Base-by-base conservation (phyloP, 2,329 filamentous ascomycete genomes). In the Aspergillus sp. region DNA sequence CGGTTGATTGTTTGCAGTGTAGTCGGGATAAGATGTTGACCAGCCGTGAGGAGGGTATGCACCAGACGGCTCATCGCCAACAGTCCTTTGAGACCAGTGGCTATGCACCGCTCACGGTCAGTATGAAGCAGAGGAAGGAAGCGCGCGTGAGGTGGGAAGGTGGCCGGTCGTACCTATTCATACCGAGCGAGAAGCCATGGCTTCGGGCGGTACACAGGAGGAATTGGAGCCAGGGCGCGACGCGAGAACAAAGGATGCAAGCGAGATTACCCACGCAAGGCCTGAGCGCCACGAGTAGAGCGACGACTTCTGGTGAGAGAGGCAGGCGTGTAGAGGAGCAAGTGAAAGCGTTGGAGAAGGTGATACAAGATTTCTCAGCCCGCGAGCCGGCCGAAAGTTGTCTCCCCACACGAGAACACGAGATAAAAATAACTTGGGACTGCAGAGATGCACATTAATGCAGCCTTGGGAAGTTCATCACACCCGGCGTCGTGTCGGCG, bases 141-240 rank as follows among this genome's bases (percentile, higher is more conserved):
- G 40, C 20, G 33, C 51, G 22, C 41, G 49, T 47, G 38, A 50
- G 6, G 35, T n/a, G 13, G 16, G 35, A 17, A 47, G 45, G 51
- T 55, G 57, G 26, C 58, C 46, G 47, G 40, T 57, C 65, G 55
- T 59, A 72, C 69, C 67, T 71, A 66, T 72, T 72, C 66, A 72
- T 72, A 66, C 62, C 56, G 57, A 53, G 49, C 51, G 55, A 56
- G 54, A 60, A 59, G 63, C 62, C 69, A 70, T 71, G 59, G 49
- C 55, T 52, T 45, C 48, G 45, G 55, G 45, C 54, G 50, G 56
- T 52, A 53, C 52, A 55, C 55, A 57, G 57, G 47, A 53, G 51
- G 55, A 30, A 51, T 44, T 32, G 51, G 51, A 54, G 53, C 59
- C 49, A 55, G 48, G 44, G 55, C 22, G 48, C 44, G 47, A 56